Base-by-base conservation (phyloP, 2,329 filamentous ascomycete genomes). In the Coleophoma eucalyptorum region DNA sequence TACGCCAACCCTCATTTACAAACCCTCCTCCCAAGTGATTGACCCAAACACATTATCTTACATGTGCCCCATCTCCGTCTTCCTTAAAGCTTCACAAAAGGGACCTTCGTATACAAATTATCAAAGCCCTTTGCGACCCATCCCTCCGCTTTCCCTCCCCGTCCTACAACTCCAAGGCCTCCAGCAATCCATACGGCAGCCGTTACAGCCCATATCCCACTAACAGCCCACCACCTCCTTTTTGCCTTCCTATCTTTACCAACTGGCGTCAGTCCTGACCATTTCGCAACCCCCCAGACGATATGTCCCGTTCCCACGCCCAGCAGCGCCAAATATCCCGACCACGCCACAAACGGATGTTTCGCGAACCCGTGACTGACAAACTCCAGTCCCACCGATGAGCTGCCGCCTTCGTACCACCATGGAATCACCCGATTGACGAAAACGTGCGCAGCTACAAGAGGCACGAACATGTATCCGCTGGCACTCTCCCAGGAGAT, bases 71-170 rank as follows among this genome's bases (percentile, higher is more conserved):
- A 26, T 26, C 26, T 26, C 3, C 26, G 26, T 26, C 26, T 5
- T 26, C 26, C 26, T 72, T 76, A 83, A 48, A 67, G 63, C 1
- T 77, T 76, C 48, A 86, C 63, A 12, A 84, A 58, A 1, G 84
- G 84, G 40, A 87, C 73, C 48, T 73, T 75, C 54, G 68, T 73
- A 65, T 84, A 91, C 56, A 96, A 73, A 46, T 83, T 79, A 71
- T 97, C 87, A 69, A 93, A 96, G 46, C 88, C 77, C 58, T 77
- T 86, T 2, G 83, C 90, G 49, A 96, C 77, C 90, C 91, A 97
- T 0, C 90, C 90, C 4, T 79, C 73, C 1, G 82, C 84, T 54
- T 74, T 68, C 0, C 90, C 91, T 1, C 80, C 88, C 55, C 80
- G 77, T 3, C 86, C 90, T 8, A 96, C 83, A 15, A 96, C 75